Conservation (phyloP, 2,329 filamentous ascomycete species). For the Penicillium thymicola region DNA sequence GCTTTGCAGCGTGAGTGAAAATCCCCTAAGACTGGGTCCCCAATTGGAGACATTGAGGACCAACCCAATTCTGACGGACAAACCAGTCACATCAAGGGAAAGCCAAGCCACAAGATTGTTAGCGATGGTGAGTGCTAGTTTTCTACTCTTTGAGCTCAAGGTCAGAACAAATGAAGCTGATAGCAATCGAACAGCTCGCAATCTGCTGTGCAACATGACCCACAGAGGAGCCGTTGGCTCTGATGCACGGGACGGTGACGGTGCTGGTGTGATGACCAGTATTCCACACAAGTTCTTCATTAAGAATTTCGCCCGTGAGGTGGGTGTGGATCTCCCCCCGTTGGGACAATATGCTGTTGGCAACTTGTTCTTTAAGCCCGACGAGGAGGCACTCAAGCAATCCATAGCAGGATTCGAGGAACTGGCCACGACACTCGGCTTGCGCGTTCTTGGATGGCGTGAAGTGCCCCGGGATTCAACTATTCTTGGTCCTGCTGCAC, state of each 20-base stretch:
- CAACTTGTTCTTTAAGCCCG: conserved; percentile 98
- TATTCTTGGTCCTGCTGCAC: conserved; percentile 85
- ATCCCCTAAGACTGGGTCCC: not conserved
- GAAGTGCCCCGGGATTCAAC: conserved; percentile 91
- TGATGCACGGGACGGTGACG: conserved; percentile 95
- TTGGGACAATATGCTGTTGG: conserved; percentile 93
- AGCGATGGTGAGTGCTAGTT: conserved; percentile 74
- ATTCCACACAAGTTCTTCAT: conserved; percentile 98
- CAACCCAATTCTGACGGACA: conserved; percentile 9
- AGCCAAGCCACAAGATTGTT: conserved; percentile 95
- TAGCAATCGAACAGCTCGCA: conserved; percentile 61
- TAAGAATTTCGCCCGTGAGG: conserved; percentile 94
- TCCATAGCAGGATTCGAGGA: conserved; percentile 93
- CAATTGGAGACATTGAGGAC: not conserved
- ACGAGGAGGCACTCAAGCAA: conserved; percentile 82
- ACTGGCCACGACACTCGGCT: conserved; percentile 78
- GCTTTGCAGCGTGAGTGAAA: conserved; percentile 82
- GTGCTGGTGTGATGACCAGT: conserved; percentile 98
- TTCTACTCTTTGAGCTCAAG: not conserved
- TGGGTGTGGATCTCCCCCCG: conserved; percentile 80
- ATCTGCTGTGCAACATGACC: conserved; percentile 99
- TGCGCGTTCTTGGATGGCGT: conserved; percentile 94
- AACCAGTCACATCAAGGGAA: conserved; percentile 89
- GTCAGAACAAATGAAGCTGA: not conserved
- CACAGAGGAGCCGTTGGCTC: conserved; percentile 97